Evolutionary conservation across 1,284 basidiomycete species (phyloP).

Genomic region (Sporisorium iseilematis-ciliati): DNA sequence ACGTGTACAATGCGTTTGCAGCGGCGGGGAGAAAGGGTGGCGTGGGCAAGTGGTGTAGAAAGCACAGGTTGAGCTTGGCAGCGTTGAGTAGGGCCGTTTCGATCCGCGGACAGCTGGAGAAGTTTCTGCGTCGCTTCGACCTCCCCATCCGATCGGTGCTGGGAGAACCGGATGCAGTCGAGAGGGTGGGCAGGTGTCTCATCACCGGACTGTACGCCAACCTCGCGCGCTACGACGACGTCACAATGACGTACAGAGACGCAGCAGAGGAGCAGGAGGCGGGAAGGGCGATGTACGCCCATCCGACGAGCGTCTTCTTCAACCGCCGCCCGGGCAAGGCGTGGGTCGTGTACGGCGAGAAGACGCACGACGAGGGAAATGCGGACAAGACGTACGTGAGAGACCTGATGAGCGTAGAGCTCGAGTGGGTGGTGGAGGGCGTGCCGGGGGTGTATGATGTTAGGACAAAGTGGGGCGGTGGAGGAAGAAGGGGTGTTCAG

Average conservation of each 20-base stretch:
- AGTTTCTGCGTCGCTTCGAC: slow-evolving; percentile 87
- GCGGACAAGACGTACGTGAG: slow-evolving; percentile 78
- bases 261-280: too few relatives aligned
- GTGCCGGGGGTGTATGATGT: slow-evolving; percentile 31
- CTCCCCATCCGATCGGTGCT: slow-evolving; percentile 72
- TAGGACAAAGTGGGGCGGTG: slow-evolving; percentile 4
- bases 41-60: slow-evolving; percentile 93
- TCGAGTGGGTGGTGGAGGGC: slow-evolving; percentile 68
- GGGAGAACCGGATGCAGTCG: slow-evolving; percentile 72
- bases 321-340: slow-evolving; percentile 83
- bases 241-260: slow-evolving; percentile 78
- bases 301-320: slow-evolving; percentile 94
- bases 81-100: slow-evolving; percentile 90
- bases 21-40: slow-evolving; percentile 80
- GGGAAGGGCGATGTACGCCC: slow-evolving; percentile 79
- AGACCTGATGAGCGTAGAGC: slow-evolving; percentile 71
- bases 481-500: background rate
- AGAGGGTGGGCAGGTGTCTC: slow-evolving; percentile 81
- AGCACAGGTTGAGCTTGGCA: slow-evolving; percentile 90
- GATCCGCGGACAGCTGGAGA: slow-evolving; percentile 90
- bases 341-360: slow-evolving; percentile 97
- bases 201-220: slow-evolving; percentile 94
- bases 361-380: too few relatives aligned
- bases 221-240: slow-evolving; percentile 74
- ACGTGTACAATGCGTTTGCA: slow-evolving; percentile 93